phyloP scores from a whole-genome alignment of 208 protist genomes.

The Acanthamoeba triangularis region DNA sequence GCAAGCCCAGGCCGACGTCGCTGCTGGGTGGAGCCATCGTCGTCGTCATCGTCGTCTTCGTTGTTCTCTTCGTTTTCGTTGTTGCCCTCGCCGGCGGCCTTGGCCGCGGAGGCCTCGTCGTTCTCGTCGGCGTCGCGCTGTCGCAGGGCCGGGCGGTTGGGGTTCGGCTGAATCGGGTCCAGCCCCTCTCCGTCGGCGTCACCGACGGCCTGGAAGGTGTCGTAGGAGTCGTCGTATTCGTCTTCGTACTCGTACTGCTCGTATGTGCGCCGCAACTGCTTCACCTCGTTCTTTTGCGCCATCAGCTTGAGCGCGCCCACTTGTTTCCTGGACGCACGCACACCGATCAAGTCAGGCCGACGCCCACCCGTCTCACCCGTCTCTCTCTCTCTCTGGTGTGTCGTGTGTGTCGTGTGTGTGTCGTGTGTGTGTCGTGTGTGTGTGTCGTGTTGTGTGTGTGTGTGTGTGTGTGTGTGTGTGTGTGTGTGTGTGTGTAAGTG shows the following conservation, averaged over 20 bases:
- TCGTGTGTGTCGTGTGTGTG: not conserved
- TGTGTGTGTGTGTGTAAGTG: no score
- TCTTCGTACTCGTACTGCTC: slow-evolving; percentile 77
- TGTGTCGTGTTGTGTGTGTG: not conserved
- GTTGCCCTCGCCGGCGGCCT: not conserved
- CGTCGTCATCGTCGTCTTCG: not conserved
- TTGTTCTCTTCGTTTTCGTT: not conserved
- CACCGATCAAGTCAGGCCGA: not conserved
- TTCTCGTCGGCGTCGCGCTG: not conserved
- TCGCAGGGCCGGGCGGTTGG: slow-evolving; percentile 14
- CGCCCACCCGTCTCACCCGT: no score
- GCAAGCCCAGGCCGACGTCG: not conserved
- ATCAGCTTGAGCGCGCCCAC: slow-evolving; percentile 22
- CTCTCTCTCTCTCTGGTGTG: no score
- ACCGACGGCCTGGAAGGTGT: slow-evolving; percentile 38
- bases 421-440: not conserved
- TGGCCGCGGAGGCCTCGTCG: not conserved
- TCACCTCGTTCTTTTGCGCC: slow-evolving; percentile 54
- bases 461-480: no score
- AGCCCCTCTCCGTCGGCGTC: slow-evolving; percentile 72
- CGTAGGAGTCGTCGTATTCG: slow-evolving; percentile 78
- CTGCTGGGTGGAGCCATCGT: not conserved
- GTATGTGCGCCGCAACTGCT: slow-evolving; percentile 17
- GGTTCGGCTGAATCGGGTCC: slow-evolving; percentile 50
- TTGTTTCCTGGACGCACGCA: not conserved